Percentiles rank a stretch among this genome's conserved stretches.
These are phyloP conservation scores for Daldinia loculata DNA, from an alignment of 495 filamentous ascomycete species.

Conservation along the genomic window DNA sequence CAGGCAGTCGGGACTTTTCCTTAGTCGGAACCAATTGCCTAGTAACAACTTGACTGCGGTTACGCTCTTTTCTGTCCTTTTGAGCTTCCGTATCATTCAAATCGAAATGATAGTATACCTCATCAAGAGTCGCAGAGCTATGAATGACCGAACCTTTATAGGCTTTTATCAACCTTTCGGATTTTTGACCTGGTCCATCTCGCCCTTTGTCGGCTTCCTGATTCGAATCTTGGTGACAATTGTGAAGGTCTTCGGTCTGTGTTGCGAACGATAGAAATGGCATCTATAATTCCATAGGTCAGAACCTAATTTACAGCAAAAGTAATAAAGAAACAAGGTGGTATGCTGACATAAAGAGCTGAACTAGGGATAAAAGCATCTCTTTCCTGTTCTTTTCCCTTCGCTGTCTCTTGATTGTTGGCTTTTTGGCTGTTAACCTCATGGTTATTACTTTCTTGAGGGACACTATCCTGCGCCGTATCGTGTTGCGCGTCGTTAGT, in stretches of 20 bases:
- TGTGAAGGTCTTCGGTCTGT: not conserved
- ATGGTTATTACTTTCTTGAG: no score
- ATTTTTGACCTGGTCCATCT: not conserved
- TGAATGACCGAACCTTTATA: constrained; percentile 12
- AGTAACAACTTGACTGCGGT: constrained; percentile 17
- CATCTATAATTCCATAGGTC: constrained; percentile 8
- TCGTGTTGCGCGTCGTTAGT: not conserved
- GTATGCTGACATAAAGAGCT: constrained; percentile 23
- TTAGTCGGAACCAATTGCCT: no score
- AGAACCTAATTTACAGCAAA: not conserved
- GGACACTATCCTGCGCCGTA: not conserved
- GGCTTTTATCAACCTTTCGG: not conserved
- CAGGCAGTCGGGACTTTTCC: no score
- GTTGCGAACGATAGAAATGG: constrained; percentile 21
- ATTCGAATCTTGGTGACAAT: not conserved
- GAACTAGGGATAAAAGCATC: constrained; percentile 15
- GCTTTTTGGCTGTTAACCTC: no score
- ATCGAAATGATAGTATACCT: constrained; percentile 22
- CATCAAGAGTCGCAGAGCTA: constrained; percentile 23
- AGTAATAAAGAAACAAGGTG: not conserved
- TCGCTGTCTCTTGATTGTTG: not conserved
- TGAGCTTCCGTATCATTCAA: not conserved
- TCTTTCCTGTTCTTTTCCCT: not conserved
- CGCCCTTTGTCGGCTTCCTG: no score
- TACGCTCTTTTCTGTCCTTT: not conserved